phyloP scores from a whole-genome alignment of 1,284 basidiomycete species.

The Polyporus tsugae region DNA sequence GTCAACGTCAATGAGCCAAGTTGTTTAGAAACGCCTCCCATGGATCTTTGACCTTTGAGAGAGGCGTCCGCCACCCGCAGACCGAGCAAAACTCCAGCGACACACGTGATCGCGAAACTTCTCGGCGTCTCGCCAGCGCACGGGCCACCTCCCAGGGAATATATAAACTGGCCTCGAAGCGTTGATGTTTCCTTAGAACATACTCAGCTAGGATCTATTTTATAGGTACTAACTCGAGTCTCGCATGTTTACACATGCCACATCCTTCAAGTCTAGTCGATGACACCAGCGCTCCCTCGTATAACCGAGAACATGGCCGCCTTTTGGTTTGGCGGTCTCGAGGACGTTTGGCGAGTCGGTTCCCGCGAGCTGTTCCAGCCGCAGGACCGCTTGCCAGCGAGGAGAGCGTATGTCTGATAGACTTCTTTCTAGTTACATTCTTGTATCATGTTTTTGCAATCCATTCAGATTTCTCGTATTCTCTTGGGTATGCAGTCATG shows the following conservation, averaged over 20 bases:
- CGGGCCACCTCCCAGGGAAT: constrained; percentile 36
- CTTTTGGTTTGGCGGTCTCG: constrained; percentile 56
- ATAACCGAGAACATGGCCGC: constrained; percentile 76
- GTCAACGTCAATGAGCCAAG: too few species aligned
- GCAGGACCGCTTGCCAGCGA: constrained; percentile 58
- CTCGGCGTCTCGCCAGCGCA: constrained; percentile 23
- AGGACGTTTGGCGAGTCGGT: constrained; percentile 72
- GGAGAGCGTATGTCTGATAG: constrained; percentile 81
- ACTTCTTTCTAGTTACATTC: constrained; percentile 43
- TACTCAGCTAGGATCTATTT: constrained; percentile 91
- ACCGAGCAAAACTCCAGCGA: constrained; percentile 3
- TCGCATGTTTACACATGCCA: constrained; percentile 88
- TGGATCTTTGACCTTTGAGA: not conserved
- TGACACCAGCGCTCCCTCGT: constrained; percentile 76
- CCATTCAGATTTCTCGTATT: not conserved
- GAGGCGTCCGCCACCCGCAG: constrained; percentile 17
- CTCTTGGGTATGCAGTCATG: not conserved
- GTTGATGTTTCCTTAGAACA: constrained; percentile 66
- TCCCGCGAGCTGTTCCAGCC: constrained; percentile 50
- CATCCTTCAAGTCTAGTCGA: constrained; percentile 83
- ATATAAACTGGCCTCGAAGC: constrained; percentile 45
- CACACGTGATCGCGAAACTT: constrained; percentile 25
- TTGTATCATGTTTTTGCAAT: constrained; percentile 2
- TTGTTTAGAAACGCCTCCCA: too few species aligned
- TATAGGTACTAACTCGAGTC: constrained; percentile 90